Percentiles rank a stretch among this genome's conserved stretches.
These are phyloP conservation scores for Xylariaceae sp. DNA, from an alignment of 2,329 filamentous ascomycete species.

Conservation along the genomic window DNA sequence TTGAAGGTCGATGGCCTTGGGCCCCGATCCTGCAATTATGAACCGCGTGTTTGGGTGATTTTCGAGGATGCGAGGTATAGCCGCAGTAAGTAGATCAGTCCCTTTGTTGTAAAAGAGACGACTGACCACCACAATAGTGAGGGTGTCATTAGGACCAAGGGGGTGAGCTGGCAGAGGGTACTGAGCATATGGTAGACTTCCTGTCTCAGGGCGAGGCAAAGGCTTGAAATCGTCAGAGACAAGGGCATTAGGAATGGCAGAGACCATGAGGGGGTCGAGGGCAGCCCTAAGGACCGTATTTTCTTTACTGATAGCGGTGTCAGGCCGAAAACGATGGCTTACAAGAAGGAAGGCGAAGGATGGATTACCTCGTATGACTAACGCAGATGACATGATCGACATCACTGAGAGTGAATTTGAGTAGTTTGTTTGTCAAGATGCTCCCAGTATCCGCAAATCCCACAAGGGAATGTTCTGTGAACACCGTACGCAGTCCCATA, in stretches of 20 bases:
- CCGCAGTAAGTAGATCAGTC: conserved; percentile 92
- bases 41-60: conserved; percentile 91
- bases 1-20: conserved; percentile 95
- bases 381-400: conserved; percentile 98
- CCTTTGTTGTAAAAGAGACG: conserved; percentile 99
- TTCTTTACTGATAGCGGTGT: conserved; percentile 66
- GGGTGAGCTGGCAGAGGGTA: conserved; percentile 57
- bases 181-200: conserved; percentile 35
- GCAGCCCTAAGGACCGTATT: conserved; percentile 95
- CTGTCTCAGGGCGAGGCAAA: conserved; percentile 44
- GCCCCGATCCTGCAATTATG: conserved; percentile 91
- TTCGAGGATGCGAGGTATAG: conserved; percentile 87
- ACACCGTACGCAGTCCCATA: conserved; percentile 93
- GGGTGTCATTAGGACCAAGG: conserved; percentile 76
- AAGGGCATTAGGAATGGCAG: conserved; percentile 94
- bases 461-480: conserved; percentile 96
- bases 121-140: conserved; percentile 96
- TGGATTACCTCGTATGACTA: conserved; percentile 83
- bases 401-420: conserved; percentile 94
- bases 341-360: not conserved
- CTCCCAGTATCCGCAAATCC: conserved; percentile 95
- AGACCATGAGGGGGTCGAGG: conserved; percentile 93
- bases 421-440: conserved; percentile 92
- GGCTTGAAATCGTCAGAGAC: conserved; percentile 95
- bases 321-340: conserved; percentile 12